A percentile compares a stretch with the other conserved stretches of the same genome.
Conservation (phyloP, 2,329 filamentous ascomycete genomes). For the Celoporthe dispersa region DNA sequence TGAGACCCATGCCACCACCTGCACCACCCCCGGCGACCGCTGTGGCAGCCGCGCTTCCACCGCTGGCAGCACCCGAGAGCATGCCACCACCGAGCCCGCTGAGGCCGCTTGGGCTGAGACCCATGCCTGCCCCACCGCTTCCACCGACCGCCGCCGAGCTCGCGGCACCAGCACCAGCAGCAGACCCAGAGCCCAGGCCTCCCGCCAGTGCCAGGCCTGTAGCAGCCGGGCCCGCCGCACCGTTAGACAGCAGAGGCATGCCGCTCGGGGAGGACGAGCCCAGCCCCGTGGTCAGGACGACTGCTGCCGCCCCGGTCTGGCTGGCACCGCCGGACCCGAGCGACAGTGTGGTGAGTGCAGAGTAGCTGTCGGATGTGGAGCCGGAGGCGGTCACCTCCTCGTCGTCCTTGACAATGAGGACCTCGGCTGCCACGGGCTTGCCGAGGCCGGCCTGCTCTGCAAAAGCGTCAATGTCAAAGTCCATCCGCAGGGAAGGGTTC, state of each 20-base stretch:
- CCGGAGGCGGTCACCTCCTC: constrained; percentile 13
- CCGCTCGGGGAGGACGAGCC: neutral
- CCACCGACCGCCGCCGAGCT: neutral
- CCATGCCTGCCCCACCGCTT: neutral
- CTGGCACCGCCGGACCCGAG: constrained; percentile 10
- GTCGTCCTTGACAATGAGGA: constrained; percentile 24
- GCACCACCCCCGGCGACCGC: neutral
- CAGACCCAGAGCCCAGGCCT: constrained; percentile 5
- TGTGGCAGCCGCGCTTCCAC: neutral
- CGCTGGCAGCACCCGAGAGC: neutral
- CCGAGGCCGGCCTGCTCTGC: constrained; percentile 25
- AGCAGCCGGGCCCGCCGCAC: neutral
- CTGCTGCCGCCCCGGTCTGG: constrained; percentile 12
- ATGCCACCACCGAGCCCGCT: neutral
- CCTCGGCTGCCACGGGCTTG: constrained; percentile 24
- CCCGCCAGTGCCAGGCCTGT: neutral
- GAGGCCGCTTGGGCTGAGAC: neutral
- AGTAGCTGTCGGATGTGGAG: constrained; percentile 16
- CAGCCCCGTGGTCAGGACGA: constrained; percentile 1
- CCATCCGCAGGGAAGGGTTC: constrained; percentile 22
- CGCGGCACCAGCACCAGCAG: neutral
- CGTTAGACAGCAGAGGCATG: neutral
- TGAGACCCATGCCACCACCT: neutral
- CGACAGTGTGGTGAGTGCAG: constrained; percentile 23
- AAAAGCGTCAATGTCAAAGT: constrained; percentile 27